Percentiles rank a stretch among this genome's conserved stretches.
Evolutionary conservation across 2,329 filamentous ascomycete species (phyloP).

Genomic region (Exophiala sideris): DNA sequence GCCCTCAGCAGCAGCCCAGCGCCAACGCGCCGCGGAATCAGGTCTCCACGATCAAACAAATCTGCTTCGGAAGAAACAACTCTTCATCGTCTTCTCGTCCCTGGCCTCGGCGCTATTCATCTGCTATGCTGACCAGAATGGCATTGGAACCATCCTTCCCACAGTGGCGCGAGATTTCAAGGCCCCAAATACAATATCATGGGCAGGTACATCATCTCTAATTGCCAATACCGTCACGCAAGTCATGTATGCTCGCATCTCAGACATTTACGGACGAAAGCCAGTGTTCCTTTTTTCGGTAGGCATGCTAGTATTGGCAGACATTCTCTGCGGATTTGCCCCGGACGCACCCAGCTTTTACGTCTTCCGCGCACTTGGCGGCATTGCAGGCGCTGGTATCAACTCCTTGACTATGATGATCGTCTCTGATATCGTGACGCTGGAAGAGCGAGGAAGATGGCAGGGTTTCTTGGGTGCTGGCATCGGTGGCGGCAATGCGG

Average conservation of each 20-base stretch:
- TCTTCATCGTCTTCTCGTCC: neutral
- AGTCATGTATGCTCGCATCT: conserved; percentile 60
- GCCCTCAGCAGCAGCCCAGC: no score
- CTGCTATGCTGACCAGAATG: neutral
- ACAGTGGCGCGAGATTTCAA: neutral
- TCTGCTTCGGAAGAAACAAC: neutral
- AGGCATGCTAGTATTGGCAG: conserved; percentile 52
- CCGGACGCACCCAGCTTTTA: conserved; percentile 58
- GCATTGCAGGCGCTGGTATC: conserved; percentile 60
- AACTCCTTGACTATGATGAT: conserved; percentile 60
- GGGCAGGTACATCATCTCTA: conserved; percentile 11
- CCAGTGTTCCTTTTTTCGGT: conserved; percentile 54
- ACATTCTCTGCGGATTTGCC: conserved; percentile 58
- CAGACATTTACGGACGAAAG: conserved; percentile 61
- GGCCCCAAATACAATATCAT: neutral
- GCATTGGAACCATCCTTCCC: neutral
- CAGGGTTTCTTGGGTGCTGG: neutral
- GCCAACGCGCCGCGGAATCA: neutral
- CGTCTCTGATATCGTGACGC: conserved; percentile 57
- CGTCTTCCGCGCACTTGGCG: conserved; percentile 58
- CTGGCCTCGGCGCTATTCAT: neutral
- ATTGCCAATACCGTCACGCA: conserved; percentile 55
- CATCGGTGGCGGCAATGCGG: neutral
- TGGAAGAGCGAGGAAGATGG: conserved; percentile 58
- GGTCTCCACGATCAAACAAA: neutral